These are phyloP conservation scores for Medicago lupulina DNA, from an alignment of 306 rosid species.

Conservation along the genomic window DNA sequence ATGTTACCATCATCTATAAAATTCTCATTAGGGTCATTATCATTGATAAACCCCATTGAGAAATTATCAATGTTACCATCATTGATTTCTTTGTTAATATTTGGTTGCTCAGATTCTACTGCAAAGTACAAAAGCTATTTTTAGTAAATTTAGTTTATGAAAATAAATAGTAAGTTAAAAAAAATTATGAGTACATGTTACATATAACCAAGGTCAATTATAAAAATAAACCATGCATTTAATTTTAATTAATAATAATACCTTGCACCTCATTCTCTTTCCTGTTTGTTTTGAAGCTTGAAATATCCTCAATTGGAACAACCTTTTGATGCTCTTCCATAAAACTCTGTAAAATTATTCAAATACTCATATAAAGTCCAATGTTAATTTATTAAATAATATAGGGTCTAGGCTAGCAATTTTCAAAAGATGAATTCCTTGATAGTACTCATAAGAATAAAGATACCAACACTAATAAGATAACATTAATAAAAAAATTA, in stretches of 20 bases:
- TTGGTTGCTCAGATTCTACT: slow-evolving; percentile 49
- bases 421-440: neutral
- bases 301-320: slow-evolving; percentile 68
- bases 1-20: slow-evolving; percentile 59
- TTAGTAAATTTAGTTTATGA: neutral
- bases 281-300: slow-evolving; percentile 57
- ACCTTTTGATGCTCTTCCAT: slow-evolving; percentile 71
- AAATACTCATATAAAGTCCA: slow-evolving; percentile 11
- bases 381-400: neutral
- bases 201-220: neutral
- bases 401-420: neutral
- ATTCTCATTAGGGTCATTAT: slow-evolving; percentile 52
- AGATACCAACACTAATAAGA: too few relatives aligned
- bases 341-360: slow-evolving; percentile 56
- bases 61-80: slow-evolving; percentile 56
- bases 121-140: slow-evolving; percentile 24
- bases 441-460: too few relatives aligned
- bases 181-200: neutral
- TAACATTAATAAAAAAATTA: too few relatives aligned
- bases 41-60: slow-evolving; percentile 75
- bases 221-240: slow-evolving; percentile 3
- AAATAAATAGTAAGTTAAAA: neutral
- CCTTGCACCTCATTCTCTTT: slow-evolving; percentile 70
- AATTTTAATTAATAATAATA: slow-evolving; percentile 18
- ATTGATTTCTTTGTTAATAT: slow-evolving; percentile 51